Conservation (phyloP, 2,329 filamentous ascomycete species). For the Chalaropsis thielavioides region DNA sequence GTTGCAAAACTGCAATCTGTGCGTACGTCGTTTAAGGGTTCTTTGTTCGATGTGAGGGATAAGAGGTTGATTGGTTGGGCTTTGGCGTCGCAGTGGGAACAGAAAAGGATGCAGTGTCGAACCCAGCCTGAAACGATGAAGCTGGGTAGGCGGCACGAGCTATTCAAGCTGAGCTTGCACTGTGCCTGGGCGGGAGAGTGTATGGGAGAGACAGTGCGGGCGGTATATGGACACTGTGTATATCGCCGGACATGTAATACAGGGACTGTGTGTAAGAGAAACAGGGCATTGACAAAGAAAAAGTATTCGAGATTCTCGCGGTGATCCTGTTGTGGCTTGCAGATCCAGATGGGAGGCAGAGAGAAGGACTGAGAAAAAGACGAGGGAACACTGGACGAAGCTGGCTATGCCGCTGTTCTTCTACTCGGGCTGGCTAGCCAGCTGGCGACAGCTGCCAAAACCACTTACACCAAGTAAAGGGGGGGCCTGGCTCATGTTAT, state of each 20-base stretch:
- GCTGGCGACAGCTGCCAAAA: neutral
- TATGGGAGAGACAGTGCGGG: neutral
- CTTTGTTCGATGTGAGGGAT: neutral
- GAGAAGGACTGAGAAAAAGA: neutral
- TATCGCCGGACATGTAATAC: neutral
- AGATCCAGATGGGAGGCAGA: neutral
- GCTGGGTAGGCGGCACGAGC: neutral
- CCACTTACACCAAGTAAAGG: neutral
- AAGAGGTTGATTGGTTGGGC: neutral
- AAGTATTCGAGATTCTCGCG: neutral
- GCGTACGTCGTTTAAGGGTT: neutral
- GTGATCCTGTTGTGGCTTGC: neutral
- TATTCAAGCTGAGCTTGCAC: neutral
- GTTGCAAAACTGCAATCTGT: neutral
- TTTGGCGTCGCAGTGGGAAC: neutral
- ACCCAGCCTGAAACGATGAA: neutral
- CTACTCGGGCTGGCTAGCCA: no score
- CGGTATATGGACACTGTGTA: neutral
- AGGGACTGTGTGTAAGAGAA: neutral
- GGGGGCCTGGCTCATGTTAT: neutral
- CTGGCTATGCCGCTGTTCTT: no score
- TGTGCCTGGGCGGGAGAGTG: neutral
- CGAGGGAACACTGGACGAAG: no score
- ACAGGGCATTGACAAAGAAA: neutral
- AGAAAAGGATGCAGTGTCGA: slow-evolving; percentile 1